These are phyloP conservation scores for Pseudogymnoascus sp. DNA, from an alignment of 2,329 filamentous ascomycete genomes.

Conservation along the genomic window DNA sequence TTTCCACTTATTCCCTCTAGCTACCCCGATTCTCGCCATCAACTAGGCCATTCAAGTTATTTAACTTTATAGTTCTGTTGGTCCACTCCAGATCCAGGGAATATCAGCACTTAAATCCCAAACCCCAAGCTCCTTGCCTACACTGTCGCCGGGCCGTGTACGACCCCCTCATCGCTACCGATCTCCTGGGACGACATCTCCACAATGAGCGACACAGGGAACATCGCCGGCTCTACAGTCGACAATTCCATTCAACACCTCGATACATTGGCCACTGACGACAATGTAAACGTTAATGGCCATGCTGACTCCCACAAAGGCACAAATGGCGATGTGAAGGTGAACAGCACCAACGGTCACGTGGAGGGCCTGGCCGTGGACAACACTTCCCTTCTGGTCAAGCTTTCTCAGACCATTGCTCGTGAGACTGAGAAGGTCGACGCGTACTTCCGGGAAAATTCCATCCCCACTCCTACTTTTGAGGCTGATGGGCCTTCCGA, in stretches of 20 bases:
- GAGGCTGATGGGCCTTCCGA: conserved; percentile 36
- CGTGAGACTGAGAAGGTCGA: conserved; percentile 43
- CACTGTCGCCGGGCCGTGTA: not conserved
- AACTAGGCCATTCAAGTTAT: not conserved
- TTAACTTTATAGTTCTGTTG: not conserved
- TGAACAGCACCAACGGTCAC: not conserved
- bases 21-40: not conserved
- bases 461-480: conserved; percentile 37
- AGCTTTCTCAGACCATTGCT: conserved; percentile 40
- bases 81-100: not conserved
- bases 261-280: not conserved
- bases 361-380: not conserved
- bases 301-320: not conserved
- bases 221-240: not conserved
- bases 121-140: not conserved
- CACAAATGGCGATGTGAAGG: not conserved
- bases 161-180: not conserved
- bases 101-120: not conserved
- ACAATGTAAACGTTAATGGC: not conserved
- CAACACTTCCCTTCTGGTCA: conserved; percentile 32
- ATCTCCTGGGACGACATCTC: conserved; percentile 6
- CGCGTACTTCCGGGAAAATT: conserved; percentile 36
- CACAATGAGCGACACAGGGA: not conserved
- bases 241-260: not conserved
- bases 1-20: not conserved